These are phyloP conservation scores for Penicillium antarcticum DNA, from an alignment of 495 filamentous ascomycete genomes.

Conservation along the genomic window DNA sequence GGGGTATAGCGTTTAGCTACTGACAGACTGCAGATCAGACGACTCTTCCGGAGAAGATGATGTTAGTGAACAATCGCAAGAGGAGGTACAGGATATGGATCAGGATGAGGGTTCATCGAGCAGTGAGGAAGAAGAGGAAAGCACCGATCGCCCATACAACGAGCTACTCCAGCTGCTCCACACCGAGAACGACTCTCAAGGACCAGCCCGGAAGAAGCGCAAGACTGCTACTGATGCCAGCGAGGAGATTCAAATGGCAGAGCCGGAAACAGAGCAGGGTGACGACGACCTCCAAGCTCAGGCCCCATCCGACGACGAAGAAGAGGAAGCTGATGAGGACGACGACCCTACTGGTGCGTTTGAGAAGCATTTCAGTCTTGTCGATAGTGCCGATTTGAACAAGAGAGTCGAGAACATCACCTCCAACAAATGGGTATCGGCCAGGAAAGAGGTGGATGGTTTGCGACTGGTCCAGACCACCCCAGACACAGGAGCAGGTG, in stretches of 20 bases:
- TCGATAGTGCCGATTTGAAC: slow-evolving; percentile 54
- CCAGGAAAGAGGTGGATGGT: slow-evolving; percentile 45
- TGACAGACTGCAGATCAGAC: slow-evolving; percentile 31
- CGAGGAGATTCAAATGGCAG: slow-evolving; percentile 12
- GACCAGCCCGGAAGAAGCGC: slow-evolving; percentile 62
- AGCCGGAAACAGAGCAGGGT: slow-evolving; percentile 23
- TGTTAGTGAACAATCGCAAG: slow-evolving; percentile 14
- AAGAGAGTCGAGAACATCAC: slow-evolving; percentile 49
- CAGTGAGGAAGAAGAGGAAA: slow-evolving; percentile 46
- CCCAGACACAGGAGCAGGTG: slow-evolving; percentile 27
- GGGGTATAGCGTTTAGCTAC: background rate
- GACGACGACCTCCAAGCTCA: slow-evolving; percentile 32
- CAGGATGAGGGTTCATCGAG: slow-evolving; percentile 37
- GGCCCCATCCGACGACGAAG: slow-evolving; percentile 44
- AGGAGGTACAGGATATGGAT: slow-evolving; percentile 29
- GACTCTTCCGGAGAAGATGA: slow-evolving; percentile 30
- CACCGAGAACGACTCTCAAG: slow-evolving; percentile 43
- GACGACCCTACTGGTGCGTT: slow-evolving; percentile 65
- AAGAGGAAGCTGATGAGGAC: slow-evolving; percentile 30
- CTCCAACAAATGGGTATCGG: slow-evolving; percentile 54
- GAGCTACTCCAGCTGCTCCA: slow-evolving; percentile 63
- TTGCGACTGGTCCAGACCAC: slow-evolving; percentile 41
- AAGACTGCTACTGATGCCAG: slow-evolving; percentile 51
- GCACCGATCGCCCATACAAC: slow-evolving; percentile 53
- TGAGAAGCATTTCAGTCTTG: slow-evolving; percentile 69